These are phyloP conservation scores for Colletotrichum falcatum DNA, from an alignment of 2,329 filamentous ascomycete genomes.

Conservation along the genomic window DNA sequence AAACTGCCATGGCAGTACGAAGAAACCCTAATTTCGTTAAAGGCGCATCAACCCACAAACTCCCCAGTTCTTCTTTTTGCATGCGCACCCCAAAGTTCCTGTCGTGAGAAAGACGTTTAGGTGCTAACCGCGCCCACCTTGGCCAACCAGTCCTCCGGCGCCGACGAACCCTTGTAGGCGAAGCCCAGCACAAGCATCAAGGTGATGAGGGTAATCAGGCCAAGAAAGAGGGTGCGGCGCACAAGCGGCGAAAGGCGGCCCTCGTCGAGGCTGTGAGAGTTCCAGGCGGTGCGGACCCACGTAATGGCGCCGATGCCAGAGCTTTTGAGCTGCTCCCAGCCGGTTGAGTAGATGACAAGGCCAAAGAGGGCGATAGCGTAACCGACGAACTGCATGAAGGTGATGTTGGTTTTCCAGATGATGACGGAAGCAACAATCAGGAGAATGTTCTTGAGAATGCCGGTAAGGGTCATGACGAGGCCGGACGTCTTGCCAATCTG, in stretches of 20 bases:
- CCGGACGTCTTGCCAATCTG: constrained; percentile 91
- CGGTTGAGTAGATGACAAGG: constrained; percentile 63
- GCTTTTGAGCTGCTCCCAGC: constrained; percentile 49
- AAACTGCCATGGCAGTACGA: neutral
- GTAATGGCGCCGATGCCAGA: constrained; percentile 26
- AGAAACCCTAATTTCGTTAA: neutral
- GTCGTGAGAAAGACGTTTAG: neutral
- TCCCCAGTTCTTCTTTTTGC: neutral
- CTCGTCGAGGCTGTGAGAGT: constrained; percentile 40
- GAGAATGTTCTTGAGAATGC: constrained; percentile 89
- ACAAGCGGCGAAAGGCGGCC: constrained; percentile 44
- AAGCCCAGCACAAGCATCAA: constrained; percentile 43
- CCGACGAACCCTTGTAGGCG: constrained; percentile 30
- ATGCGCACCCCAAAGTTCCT: constrained; percentile 16
- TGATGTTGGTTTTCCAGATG: constrained; percentile 81
- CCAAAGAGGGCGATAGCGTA: constrained; percentile 76
- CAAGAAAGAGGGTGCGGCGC: constrained; percentile 42
- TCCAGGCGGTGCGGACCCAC: constrained; percentile 41
- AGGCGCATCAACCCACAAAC: constrained; percentile 3
- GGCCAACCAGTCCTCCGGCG: constrained; percentile 32
- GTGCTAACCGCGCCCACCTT: constrained; percentile 17
- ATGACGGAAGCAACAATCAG: constrained; percentile 81
- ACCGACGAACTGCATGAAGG: constrained; percentile 78
- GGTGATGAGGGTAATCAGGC: constrained; percentile 38
- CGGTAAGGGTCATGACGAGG: constrained; percentile 85